phyloP scores from a whole-genome alignment of 1,139 yeast species.

The Geotrichum restrictum region DNA sequence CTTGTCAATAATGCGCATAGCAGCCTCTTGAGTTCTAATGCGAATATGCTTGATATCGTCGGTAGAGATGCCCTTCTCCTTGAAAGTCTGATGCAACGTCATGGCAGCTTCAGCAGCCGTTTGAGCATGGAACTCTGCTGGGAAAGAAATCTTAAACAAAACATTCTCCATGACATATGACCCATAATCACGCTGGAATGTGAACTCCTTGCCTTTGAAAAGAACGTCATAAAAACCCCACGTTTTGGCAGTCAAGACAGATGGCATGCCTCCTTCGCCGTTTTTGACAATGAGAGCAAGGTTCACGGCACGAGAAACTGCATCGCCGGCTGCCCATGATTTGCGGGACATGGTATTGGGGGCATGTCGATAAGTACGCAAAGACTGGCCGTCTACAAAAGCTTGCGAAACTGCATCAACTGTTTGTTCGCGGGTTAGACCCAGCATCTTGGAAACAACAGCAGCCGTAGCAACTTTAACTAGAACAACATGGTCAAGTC shows the following conservation, averaged over 20 bases:
- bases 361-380: conserved; percentile 59
- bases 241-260: conserved; percentile 52
- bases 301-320: conserved; percentile 57
- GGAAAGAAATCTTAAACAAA: conserved; percentile 56
- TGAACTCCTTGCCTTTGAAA: conserved; percentile 50
- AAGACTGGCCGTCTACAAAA: conserved; percentile 55
- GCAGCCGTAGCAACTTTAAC: conserved; percentile 63
- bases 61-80: conserved; percentile 43
- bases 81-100: conserved; percentile 42
- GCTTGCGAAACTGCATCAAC: conserved; percentile 56
- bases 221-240: conserved; percentile 63
- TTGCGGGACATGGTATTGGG: conserved; percentile 61
- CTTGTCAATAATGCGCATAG: conserved; percentile 55
- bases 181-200: conserved; percentile 52
- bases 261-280: conserved; percentile 56
- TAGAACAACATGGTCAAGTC: conserved; percentile 56
- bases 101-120: conserved; percentile 59
- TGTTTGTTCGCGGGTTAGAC: conserved; percentile 49
- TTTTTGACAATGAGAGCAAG: conserved; percentile 50
- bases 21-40: conserved; percentile 58
- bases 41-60: conserved; percentile 49
- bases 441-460: conserved; percentile 53
- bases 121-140: conserved; percentile 68
- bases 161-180: conserved; percentile 63
- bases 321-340: conserved; percentile 67